Conservation (phyloP, 148 eudicot species). For the Camellia granthamiana region DNA sequence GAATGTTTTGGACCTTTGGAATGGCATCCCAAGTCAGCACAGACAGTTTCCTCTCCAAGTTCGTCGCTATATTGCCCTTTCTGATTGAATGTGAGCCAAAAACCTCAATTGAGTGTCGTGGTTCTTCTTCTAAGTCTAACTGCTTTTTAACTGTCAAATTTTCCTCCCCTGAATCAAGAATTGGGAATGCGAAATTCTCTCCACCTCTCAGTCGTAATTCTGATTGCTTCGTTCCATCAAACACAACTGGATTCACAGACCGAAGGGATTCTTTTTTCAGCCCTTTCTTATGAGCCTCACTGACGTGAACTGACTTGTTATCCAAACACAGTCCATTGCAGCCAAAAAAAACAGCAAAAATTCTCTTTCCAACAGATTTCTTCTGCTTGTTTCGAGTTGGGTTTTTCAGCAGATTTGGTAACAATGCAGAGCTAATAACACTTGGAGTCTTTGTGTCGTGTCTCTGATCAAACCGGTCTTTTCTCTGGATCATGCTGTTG, state of each 20-base stretch:
- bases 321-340: slow-evolving; percentile 51
- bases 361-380: slow-evolving; percentile 26
- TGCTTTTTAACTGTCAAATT: slow-evolving; percentile 3
- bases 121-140: slow-evolving; percentile 25
- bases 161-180: slow-evolving; percentile 17
- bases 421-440: slow-evolving; percentile 38
- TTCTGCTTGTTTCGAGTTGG: slow-evolving; percentile 25
- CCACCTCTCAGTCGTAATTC: slow-evolving; percentile 14
- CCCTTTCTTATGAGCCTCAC: not conserved
- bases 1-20: slow-evolving; percentile 35
- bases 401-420: slow-evolving; percentile 17
- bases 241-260: not conserved
- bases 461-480: slow-evolving; percentile 17
- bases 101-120: slow-evolving; percentile 59
- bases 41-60: slow-evolving; percentile 61
- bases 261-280: slow-evolving; percentile 1
- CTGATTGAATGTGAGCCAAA: slow-evolving; percentile 41
- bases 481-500: slow-evolving; percentile 15
- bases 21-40: slow-evolving; percentile 81
- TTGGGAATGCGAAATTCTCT: slow-evolving; percentile 37
- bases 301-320: slow-evolving; percentile 39
- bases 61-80: slow-evolving; percentile 37
- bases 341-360: slow-evolving; percentile 41
- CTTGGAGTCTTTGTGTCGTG: slow-evolving; percentile 33
- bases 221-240: slow-evolving; percentile 23